Evolutionary conservation across 257 asterid species (phyloP).

Genomic region (Nicotiana undulata): DNA sequence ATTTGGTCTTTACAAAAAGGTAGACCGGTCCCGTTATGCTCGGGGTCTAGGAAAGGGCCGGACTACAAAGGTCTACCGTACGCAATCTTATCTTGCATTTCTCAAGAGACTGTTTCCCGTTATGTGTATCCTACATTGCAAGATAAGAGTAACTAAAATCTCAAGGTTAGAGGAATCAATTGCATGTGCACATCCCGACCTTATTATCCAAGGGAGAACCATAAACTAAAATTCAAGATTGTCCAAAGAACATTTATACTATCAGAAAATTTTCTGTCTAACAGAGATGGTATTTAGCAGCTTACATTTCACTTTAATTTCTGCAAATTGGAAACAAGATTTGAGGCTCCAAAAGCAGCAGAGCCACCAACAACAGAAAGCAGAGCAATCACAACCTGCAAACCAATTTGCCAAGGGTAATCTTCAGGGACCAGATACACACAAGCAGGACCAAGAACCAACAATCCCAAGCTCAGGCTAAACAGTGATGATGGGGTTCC

Average conservation of each 20-base stretch:
- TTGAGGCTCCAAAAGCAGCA: conserved; percentile 89
- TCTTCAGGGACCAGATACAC: conserved; percentile 78
- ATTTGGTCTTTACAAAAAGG: background rate
- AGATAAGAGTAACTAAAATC: no score
- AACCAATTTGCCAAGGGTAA: conserved; percentile 69
- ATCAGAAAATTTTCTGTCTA: background rate
- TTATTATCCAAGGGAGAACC: no score
- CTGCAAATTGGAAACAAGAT: conserved; percentile 79
- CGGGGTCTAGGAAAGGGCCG: no score
- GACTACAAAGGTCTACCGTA: no score
- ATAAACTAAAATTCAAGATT: background rate
- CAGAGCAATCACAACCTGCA: conserved; percentile 60
- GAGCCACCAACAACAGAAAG: conserved; percentile 60
- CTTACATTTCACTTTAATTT: conserved; percentile 23
- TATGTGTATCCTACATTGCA: background rate
- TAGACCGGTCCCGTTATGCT: no score
- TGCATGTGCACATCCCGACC: background rate
- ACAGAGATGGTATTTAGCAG: background rate
- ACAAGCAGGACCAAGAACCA: conserved; percentile 53
- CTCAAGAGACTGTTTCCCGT: no score
- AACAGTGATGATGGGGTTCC: conserved; percentile 56
- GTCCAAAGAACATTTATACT: background rate
- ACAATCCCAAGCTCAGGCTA: conserved; percentile 42
- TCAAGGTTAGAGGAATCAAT: background rate
- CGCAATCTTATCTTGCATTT: no score